Conservation (phyloP, 129 eudicot species). For the Helianthus tuberosus region DNA sequence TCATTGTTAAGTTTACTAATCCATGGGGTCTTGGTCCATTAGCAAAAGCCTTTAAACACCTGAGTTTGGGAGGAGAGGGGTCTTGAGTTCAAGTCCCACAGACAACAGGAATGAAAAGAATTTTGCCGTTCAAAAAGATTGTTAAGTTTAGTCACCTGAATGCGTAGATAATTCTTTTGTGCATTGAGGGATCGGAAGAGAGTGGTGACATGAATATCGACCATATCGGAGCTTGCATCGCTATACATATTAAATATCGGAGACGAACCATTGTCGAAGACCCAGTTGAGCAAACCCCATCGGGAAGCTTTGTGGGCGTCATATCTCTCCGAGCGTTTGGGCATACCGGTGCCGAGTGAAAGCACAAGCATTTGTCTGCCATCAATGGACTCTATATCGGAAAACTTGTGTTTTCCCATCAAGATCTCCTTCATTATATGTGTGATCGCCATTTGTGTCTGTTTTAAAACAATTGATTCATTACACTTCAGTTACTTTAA, state of each 20-base stretch:
- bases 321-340: slow-evolving; percentile 52
- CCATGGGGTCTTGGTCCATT: too few relatives aligned
- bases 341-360: slow-evolving; percentile 69
- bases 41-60: too few relatives aligned
- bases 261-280: slow-evolving; percentile 54
- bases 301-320: slow-evolving; percentile 42
- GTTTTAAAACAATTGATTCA: slow-evolving; percentile 1
- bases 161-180: slow-evolving; percentile 67
- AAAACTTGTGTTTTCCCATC: slow-evolving; percentile 41
- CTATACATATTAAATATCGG: slow-evolving; percentile 54
- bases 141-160: slow-evolving; percentile 50
- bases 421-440: slow-evolving; percentile 56
- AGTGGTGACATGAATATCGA: slow-evolving; percentile 79
- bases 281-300: slow-evolving; percentile 78
- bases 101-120: too few relatives aligned
- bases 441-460: slow-evolving; percentile 77
- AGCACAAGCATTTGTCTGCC: slow-evolving; percentile 62
- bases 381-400: slow-evolving; percentile 46
- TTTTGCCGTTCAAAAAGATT: background rate
- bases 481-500: background rate
- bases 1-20: too few relatives aligned
- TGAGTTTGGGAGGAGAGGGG: too few relatives aligned
- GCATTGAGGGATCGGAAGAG: slow-evolving; percentile 52
- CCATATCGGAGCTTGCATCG: slow-evolving; percentile 80
- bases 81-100: too few relatives aligned